Conservation (phyloP, 2,329 filamentous ascomycete genomes). For the Juglanconis oblonga region DNA sequence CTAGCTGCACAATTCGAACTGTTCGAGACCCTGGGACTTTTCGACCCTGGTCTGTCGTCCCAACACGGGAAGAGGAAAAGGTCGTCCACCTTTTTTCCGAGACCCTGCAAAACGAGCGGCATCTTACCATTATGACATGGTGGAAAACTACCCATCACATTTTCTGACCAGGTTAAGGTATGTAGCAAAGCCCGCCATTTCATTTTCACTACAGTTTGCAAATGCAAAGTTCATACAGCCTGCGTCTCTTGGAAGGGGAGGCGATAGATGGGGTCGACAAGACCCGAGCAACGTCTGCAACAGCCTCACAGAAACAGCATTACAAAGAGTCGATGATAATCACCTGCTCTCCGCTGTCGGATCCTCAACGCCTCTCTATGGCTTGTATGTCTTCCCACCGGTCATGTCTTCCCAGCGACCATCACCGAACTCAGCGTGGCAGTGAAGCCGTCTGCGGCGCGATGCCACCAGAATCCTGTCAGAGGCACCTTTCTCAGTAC, state of each 20-base stretch:
- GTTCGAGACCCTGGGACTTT: neutral
- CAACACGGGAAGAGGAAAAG: neutral
- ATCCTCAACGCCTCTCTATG: neutral
- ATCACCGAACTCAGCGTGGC: neutral
- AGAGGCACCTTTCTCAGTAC: neutral
- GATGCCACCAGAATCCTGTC: too few species aligned
- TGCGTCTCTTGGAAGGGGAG: neutral
- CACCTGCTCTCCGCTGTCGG: neutral
- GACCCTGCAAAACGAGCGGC: neutral
- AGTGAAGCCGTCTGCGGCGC: neutral
- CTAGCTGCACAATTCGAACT: neutral
- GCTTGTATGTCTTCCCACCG: neutral
- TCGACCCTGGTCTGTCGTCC: neutral
- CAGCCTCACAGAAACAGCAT: neutral
- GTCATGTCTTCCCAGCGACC: neutral
- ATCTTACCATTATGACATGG: neutral
- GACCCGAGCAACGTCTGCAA: neutral
- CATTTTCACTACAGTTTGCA: neutral
- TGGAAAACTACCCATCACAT: too few species aligned
- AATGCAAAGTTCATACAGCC: neutral
- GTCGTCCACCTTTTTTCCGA: neutral
- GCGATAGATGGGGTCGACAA: neutral
- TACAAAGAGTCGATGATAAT: neutral
- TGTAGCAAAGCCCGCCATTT: neutral
- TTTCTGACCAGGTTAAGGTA: too few species aligned